Percentiles rank a stretch among this genome's conserved stretches.
Conservation (phyloP, 129 eudicot genomes). For the Tagetes erecta region DNA sequence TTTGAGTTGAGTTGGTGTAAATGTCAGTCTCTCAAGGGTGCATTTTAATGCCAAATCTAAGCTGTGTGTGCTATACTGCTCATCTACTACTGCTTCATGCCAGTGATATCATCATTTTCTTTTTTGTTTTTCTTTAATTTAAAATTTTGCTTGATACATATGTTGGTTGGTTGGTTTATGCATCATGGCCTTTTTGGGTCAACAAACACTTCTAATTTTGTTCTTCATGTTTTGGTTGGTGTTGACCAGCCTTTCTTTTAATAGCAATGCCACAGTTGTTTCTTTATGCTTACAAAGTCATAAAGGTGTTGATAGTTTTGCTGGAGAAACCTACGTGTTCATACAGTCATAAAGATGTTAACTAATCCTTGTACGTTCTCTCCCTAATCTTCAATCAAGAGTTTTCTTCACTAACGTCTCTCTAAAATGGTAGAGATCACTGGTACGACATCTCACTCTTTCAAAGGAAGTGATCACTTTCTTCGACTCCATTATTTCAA, state of each 20-base stretch:
- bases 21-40: slow-evolving; percentile 24
- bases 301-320: too few relatives aligned
- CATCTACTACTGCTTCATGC: slow-evolving; percentile 10
- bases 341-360: too few relatives aligned
- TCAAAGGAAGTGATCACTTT: too few relatives aligned
- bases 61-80: slow-evolving; percentile 3
- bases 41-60: slow-evolving; percentile 22
- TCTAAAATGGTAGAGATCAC: too few relatives aligned
- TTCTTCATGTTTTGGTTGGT: slow-evolving; percentile 19
- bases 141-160: slow-evolving; percentile 24
- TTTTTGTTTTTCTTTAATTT: neutral
- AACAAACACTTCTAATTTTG: neutral
- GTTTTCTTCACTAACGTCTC: too few relatives aligned
- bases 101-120: neutral
- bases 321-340: too few relatives aligned
- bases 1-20: slow-evolving; percentile 36
- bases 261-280: slow-evolving; percentile 13
- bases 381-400: too few relatives aligned
- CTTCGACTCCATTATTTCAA: too few relatives aligned
- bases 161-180: slow-evolving; percentile 24
- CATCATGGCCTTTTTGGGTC: slow-evolving; percentile 18
- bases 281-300: neutral
- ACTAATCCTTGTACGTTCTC: too few relatives aligned
- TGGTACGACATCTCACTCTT: too few relatives aligned
- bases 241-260: slow-evolving; percentile 5